Percentiles rank a stretch among this genome's conserved stretches.
phyloP scores from a whole-genome alignment of 192 early-diverging fungal genomes.

The Pilaira anomala region DNA sequence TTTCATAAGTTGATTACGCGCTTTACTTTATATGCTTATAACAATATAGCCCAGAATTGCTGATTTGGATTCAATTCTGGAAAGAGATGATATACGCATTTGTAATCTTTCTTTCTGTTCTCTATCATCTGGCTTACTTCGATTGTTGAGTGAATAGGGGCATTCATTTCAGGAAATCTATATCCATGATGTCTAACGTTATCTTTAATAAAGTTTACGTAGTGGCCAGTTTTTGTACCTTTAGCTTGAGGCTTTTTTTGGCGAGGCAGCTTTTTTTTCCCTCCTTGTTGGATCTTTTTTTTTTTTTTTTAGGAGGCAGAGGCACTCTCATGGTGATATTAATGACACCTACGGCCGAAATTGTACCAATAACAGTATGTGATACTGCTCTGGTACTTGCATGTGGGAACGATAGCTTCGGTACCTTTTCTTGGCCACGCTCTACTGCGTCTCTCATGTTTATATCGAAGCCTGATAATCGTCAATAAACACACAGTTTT shows the following conservation, averaged over 20 bases:
- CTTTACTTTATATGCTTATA: neutral
- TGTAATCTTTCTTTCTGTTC: no score
- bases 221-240: conserved; percentile 6
- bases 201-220: neutral
- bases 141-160: no score
- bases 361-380: no score
- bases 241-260: neutral
- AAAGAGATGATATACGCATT: no score
- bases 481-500: conserved; percentile 27
- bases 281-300: no score
- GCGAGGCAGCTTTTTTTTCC: no score
- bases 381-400: no score
- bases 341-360: no score
- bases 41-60: no score
- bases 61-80: no score
- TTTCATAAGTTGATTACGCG: neutral
- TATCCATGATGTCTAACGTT: neutral
- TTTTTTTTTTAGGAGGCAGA: neutral
- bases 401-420: neutral
- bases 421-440: neutral
- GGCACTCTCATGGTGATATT: neutral
- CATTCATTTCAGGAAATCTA: neutral
- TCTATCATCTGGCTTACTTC: no score
- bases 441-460: conserved; percentile 14
- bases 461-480: conserved; percentile 24